Evolutionary conservation across 306 rosid genomes (phyloP), one percentile per base, ranked within the genome.

Genomic region (Nissolia schottii): DNA sequence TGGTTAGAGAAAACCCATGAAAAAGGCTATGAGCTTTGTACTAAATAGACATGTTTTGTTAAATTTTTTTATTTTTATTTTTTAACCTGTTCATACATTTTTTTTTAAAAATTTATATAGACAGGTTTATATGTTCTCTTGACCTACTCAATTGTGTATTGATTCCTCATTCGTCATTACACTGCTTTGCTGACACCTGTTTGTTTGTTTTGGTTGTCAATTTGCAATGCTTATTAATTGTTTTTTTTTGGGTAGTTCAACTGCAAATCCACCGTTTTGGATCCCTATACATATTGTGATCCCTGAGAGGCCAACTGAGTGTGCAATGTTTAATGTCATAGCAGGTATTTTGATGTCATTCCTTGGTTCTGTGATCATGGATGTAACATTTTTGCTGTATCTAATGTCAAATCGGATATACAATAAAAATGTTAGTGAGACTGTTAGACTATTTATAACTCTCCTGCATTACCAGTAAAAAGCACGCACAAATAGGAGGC

Each of bases 261-360:
- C 84, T 41, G 89, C 95, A 29, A 94, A 87, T 75, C 84, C 97
- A 43, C 97, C 99, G 65, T 94, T 94, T 85, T 94, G 99, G 99
- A 94, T 94, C 79, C 99, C 99, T 25, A 91, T 94, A 67, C 96
- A 94, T 64, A 86, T 89, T 68, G 96, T 94, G 75, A 88, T 89
- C 75, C 99, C 99, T 18, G 99, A 94, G 85, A 86, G 99, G 70
- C 97, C 99, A 0, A 94, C 99, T 19, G 99, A 94, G 83, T 89
- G 97, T 84, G 95, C 91, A 24, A 92, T 88, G 49, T 91, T 94
- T 78, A 94, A 94, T 76, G 95, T 91, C 76, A 88, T 85, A 59
- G 99, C 99, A 77, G 99, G 99, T 94, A 94, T 62, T 20, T 81
- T 75, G 73, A 62, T 54, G 78, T 49, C 55, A 40, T 46, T 20